Percentiles rank a stretch among this genome's conserved stretches.
Evolutionary conservation across 768 basidiomycete species (phyloP).

Genomic region (Lactarius deliciosus): DNA sequence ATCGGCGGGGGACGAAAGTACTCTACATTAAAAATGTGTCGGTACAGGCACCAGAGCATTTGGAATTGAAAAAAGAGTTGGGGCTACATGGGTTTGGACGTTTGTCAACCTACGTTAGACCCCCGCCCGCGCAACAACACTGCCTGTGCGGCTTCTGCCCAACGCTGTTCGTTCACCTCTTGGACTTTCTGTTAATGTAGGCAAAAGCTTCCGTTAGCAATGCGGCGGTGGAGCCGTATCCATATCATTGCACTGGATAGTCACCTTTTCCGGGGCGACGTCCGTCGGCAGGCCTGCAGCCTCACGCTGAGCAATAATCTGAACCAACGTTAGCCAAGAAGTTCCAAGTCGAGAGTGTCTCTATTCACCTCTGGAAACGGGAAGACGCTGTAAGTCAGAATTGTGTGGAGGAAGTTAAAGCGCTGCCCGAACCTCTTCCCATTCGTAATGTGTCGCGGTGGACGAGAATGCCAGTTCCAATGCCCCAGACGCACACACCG

Average conservation of each 20-base stretch:
- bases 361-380: constrained; percentile 14
- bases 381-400: not conserved
- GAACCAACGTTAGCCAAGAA: not conserved
- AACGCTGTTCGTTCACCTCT: constrained; percentile 25
- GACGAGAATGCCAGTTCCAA: constrained; percentile 16
- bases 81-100: not conserved
- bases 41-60: not conserved
- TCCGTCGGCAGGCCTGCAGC: constrained; percentile 23
- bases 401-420: not conserved
- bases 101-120: constrained; percentile 8
- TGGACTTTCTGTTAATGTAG: constrained; percentile 19
- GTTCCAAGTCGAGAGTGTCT: not conserved
- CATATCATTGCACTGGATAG: not conserved
- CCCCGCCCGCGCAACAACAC: constrained; percentile 11
- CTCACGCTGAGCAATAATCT: constrained; percentile 26
- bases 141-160: constrained; percentile 26
- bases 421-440: constrained; percentile 19
- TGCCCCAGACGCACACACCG: constrained; percentile 25
- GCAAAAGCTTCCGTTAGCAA: not conserved
- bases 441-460: constrained; percentile 24
- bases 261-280: constrained; percentile 22
- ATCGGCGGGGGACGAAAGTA: constrained; percentile 8
- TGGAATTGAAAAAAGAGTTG: not conserved
- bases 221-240: not conserved
- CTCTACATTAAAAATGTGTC: constrained; percentile 5